Evolutionary conservation across 208 protist species (phyloP), one percentile per base, ranked within the genome.

Genomic region (Phytomonas francai): DNA sequence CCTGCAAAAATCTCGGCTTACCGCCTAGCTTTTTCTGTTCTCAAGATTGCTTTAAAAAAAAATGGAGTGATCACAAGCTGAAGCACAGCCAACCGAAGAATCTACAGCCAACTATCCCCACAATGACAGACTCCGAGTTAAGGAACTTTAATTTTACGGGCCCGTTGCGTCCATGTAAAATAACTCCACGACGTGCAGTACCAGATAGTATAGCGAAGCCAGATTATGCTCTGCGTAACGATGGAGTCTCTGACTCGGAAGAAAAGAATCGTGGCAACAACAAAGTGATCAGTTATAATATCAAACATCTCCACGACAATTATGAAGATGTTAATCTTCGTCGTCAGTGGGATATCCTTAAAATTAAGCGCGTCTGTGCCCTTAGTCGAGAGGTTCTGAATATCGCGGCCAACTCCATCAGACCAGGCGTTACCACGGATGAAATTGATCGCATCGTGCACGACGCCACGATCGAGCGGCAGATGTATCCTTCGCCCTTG

Each of bases 401-500:
- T 72, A 91, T 98, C 45, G 97, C 96, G 33, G 96, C 83, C 60
- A 76, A 73, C 0, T 84, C 91, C 4, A 87, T 97, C 28, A 78
- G 79, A 42, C 84, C 92, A 8, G 98, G 98, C 39, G 74, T 99
- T 25, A 99, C 98, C 16, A 98, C 97, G 0, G 98, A 99, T 67
- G 98, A 99, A 74, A 92, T 99, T 59, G 98, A 99, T 80, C 84
- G 81, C 62, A 89, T 97, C 32, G 87, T 97, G 14, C 92, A 98
- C 71, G 88, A 97, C 58, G 89, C 89, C 11, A 94, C 86, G 14
- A 87, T 97, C 39, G 92, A 82, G 72, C 85, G 96, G 9, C 75
- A 83, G 57, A 95, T 95, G 74, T 99, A 99, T 77, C 98, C 98
- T 14, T 99, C 97, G 0, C 98, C 98, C 32, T 88, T 99, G 22